phyloP scores from a whole-genome alignment of 257 asterid genomes.

The Solanum chilense region DNA sequence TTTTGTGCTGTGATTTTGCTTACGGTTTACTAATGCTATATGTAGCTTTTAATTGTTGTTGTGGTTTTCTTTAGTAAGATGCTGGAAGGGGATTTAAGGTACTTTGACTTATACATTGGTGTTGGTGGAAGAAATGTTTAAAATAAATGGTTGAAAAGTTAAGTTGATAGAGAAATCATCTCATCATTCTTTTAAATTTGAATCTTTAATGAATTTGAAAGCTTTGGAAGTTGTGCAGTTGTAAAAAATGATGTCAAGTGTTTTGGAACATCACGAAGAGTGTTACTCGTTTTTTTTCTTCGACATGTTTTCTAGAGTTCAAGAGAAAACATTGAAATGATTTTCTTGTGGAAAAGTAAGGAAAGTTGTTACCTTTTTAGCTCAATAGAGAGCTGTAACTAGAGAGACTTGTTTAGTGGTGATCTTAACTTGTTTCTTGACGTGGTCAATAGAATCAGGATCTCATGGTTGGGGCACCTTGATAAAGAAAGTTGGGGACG shows the following conservation, averaged over 20 bases:
- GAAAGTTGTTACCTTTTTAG: background rate
- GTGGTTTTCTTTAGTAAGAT: background rate
- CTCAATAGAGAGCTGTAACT: background rate
- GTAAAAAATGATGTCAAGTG: background rate
- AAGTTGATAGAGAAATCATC: background rate
- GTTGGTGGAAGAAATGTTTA: background rate
- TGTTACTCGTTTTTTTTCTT: too few species aligned
- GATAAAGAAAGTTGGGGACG: background rate
- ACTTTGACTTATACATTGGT: background rate
- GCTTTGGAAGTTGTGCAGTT: background rate
- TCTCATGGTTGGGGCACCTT: background rate
- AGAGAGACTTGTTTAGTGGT: background rate
- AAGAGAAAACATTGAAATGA: background rate
- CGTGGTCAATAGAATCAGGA: background rate
- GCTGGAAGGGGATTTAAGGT: background rate
- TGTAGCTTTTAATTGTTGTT: background rate
- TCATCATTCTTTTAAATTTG: background rate
- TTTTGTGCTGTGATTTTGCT: background rate
- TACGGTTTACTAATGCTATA: background rate
- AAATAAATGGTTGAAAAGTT: background rate
- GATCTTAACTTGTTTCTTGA: background rate
- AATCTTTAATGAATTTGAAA: background rate
- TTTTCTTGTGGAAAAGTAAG: background rate
- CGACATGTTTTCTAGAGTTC: background rate
- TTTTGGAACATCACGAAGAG: background rate